Conservation (phyloP, 805 yeast genomes). For the Candida michaelii region DNA sequence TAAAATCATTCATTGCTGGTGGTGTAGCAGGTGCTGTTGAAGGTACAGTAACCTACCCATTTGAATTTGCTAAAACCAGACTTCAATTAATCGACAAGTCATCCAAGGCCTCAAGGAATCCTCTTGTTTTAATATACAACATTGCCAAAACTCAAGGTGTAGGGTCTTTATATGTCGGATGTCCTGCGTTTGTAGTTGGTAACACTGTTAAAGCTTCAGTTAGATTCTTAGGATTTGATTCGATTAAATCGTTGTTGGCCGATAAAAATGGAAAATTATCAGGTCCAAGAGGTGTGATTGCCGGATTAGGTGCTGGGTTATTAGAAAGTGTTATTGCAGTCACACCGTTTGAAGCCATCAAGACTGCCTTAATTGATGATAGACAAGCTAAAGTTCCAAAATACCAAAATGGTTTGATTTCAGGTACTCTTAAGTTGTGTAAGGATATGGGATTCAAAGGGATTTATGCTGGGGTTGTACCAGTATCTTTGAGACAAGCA, state of each 20-base stretch:
- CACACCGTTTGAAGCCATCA: slow-evolving; percentile 95
- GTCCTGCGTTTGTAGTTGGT: slow-evolving; percentile 95
- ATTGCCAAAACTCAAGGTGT: slow-evolving; percentile 79
- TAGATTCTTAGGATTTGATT: slow-evolving; percentile 88
- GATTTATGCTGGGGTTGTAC: slow-evolving; percentile 83
- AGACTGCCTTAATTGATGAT: slow-evolving; percentile 94
- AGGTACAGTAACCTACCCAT: slow-evolving; percentile 90
- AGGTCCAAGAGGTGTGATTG: slow-evolving; percentile 88
- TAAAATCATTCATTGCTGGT: slow-evolving; percentile 88
- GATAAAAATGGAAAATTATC: slow-evolving; percentile 86
- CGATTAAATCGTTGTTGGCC: slow-evolving; percentile 70
- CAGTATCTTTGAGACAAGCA: slow-evolving; percentile 94
- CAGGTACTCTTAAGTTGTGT: slow-evolving; percentile 65
- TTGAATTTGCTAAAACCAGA: slow-evolving; percentile 95
- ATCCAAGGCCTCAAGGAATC: slow-evolving; percentile 72
- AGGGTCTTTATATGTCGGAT: slow-evolving; percentile 82
- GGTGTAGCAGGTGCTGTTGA: slow-evolving; percentile 97
- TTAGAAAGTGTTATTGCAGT: slow-evolving; percentile 90
- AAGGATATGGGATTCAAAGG: slow-evolving; percentile 81
- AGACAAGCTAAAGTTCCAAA: slow-evolving; percentile 73
- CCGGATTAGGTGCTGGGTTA: slow-evolving; percentile 97
- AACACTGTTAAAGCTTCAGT: slow-evolving; percentile 97
- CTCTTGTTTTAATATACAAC: slow-evolving; percentile 73
- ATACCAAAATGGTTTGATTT: slow-evolving; percentile 62
- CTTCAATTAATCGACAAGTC: slow-evolving; percentile 75